These are phyloP conservation scores for Fusarium abutilonis DNA, from an alignment of 2,329 filamentous ascomycete species.

Conservation along the genomic window DNA sequence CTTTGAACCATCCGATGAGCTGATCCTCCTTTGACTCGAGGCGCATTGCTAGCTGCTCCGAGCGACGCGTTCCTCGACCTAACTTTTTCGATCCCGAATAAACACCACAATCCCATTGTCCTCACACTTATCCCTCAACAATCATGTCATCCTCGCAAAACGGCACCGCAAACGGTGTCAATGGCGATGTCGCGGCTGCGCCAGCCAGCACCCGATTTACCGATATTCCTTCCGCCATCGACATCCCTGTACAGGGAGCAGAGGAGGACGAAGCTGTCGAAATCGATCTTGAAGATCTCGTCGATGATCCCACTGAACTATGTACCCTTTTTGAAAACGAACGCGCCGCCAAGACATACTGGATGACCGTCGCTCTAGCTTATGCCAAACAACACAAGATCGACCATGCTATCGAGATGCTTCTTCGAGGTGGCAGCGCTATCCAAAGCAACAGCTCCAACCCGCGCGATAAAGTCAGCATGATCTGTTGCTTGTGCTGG, in stretches of 20 bases:
- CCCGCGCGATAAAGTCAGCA: constrained; percentile 83
- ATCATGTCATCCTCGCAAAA: constrained; percentile 57
- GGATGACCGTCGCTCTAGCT: constrained; percentile 97
- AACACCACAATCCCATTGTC: constrained; percentile 18
- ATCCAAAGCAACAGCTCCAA: constrained; percentile 75
- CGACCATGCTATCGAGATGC: constrained; percentile 80
- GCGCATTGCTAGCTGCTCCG: constrained; percentile 46
- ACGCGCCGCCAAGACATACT: constrained; percentile 87
- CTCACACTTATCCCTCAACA: constrained; percentile 3
- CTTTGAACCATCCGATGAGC: constrained; percentile 44
- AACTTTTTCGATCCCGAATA: constrained; percentile 27
- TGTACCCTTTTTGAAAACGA: constrained; percentile 97
- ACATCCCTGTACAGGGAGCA: constrained; percentile 72
- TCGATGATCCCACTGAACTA: constrained; percentile 93
- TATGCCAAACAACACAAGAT: constrained; percentile 97
- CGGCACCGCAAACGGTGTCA: constrained; percentile 57
- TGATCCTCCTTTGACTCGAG: constrained; percentile 44
- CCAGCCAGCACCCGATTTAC: constrained; percentile 68
- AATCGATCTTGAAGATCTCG: constrained; percentile 88
- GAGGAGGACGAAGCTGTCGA: constrained; percentile 82
- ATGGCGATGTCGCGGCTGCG: constrained; percentile 50
- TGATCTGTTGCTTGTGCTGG: constrained; percentile 89
- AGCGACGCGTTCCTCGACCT: constrained; percentile 46
- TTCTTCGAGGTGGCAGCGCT: constrained; percentile 77
- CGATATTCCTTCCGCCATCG: constrained; percentile 72